These are phyloP conservation scores for Lotus japonicus DNA, from an alignment of 306 rosid species.

Conservation along the genomic window DNA sequence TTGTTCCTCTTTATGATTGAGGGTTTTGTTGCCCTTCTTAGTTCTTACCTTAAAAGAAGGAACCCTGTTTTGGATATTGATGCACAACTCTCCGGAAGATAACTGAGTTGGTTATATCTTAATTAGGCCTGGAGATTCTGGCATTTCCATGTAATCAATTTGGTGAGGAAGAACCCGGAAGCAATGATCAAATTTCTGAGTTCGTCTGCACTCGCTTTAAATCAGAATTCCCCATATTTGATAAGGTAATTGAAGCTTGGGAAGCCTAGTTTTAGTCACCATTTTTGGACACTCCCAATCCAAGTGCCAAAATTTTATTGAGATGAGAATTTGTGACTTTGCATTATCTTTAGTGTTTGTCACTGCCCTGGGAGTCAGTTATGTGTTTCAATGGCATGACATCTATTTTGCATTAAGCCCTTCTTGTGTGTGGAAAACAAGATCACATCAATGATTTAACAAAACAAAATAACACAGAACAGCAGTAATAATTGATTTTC, in stretches of 20 bases:
- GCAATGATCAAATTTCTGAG: slow-evolving; percentile 66
- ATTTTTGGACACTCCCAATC: no score
- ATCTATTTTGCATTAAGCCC: background rate
- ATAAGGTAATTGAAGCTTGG: slow-evolving; percentile 47
- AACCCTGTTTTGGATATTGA: background rate
- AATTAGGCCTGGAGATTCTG: slow-evolving; percentile 67
- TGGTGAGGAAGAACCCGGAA: slow-evolving; percentile 81
- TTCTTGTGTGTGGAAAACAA: background rate
- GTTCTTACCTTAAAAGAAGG: background rate
- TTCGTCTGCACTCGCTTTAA: slow-evolving; percentile 83
- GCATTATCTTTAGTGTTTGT: background rate
- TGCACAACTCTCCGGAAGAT: background rate
- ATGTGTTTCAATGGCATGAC: background rate
- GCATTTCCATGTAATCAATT: slow-evolving; percentile 94
- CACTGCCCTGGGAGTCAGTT: background rate
- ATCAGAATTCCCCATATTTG: slow-evolving; percentile 79
- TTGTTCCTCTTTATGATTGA: background rate
- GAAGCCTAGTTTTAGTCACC: background rate
- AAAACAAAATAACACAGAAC: background rate
- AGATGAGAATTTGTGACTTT: slow-evolving; percentile 2
- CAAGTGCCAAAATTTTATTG: background rate
- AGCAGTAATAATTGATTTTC: background rate
- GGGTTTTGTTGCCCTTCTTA: background rate
- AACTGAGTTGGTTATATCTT: background rate
- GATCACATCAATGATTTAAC: background rate